Conservation (phyloP, 495 filamentous ascomycete species). For the Penicillium lividum region DNA sequence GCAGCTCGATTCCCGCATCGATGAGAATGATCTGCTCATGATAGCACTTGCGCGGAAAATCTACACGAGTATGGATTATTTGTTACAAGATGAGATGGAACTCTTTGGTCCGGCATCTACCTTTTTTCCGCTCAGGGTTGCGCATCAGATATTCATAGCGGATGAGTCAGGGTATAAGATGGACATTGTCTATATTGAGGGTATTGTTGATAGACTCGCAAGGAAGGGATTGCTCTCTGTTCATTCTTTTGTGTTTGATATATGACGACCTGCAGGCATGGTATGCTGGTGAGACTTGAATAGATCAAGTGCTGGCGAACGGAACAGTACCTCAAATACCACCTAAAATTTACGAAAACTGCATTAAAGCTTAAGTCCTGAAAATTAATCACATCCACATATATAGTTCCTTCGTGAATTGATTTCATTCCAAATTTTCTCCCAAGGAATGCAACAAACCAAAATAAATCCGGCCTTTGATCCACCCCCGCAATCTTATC, state of each 20-base stretch:
- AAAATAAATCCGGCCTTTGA: not conserved
- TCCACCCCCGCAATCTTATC: conserved; percentile 1
- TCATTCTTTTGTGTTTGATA: not conserved
- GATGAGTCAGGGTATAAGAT: no score
- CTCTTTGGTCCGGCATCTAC: conserved; percentile 43
- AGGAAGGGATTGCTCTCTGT: not conserved
- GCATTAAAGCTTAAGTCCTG: no score
- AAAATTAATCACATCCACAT: no score
- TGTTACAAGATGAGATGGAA: conserved; percentile 43
- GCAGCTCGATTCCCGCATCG: not conserved
- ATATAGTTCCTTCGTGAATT: no score
- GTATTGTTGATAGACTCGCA: not conserved
- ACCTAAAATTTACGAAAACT: no score
- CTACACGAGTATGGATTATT: conserved; percentile 38
- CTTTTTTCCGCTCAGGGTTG: conserved; percentile 24
- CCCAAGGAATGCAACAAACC: not conserved
- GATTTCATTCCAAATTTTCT: no score
- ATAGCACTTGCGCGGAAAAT: conserved; percentile 22
- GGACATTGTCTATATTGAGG: not conserved
- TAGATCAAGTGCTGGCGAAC: no score
- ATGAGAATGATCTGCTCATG: not conserved
- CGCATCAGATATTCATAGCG: conserved; percentile 3
- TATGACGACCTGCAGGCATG: not conserved
- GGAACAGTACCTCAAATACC: no score
- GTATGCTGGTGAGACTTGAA: no score